phyloP scores from a whole-genome alignment of 2,329 filamentous ascomycete species.

The Trichoderma endophyticum region DNA sequence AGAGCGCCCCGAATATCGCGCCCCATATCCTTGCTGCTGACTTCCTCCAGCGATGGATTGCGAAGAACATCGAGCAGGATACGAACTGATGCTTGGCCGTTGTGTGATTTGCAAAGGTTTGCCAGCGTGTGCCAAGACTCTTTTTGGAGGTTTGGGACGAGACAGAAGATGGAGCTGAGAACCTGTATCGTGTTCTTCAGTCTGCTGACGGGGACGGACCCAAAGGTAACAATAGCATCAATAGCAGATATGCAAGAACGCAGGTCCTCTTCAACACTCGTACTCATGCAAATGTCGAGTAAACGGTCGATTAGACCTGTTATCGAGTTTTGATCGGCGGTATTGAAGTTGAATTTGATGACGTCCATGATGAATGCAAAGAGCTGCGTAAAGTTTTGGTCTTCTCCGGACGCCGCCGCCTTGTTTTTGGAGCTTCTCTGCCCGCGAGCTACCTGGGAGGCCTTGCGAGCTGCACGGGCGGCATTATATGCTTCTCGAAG shows the following conservation, averaged over 20 bases:
- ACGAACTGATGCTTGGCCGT: constrained; percentile 66
- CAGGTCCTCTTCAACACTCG: constrained; percentile 62
- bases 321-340: constrained; percentile 61
- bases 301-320: constrained; percentile 59
- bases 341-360: constrained; percentile 73
- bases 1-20: constrained; percentile 61
- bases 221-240: constrained; percentile 69
- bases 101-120: constrained; percentile 70
- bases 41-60: constrained; percentile 43
- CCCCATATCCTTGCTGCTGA: constrained; percentile 49
- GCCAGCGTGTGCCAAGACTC: constrained; percentile 67
- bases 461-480: constrained; percentile 50
- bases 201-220: constrained; percentile 61
- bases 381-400: constrained; percentile 60
- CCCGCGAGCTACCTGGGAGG: constrained; percentile 35
- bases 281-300: constrained; percentile 65
- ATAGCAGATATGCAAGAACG: constrained; percentile 65
- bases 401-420: constrained; percentile 47
- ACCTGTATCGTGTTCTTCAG: constrained; percentile 66
- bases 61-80: constrained; percentile 62
- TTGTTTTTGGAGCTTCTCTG: constrained; percentile 38
- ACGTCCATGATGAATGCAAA: constrained; percentile 65
- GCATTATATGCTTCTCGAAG: constrained; percentile 54
- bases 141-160: constrained; percentile 59
- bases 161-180: constrained; percentile 67